phyloP scores from a whole-genome alignment of 257 asterid genomes.

The Rehmannia glutinosa region DNA sequence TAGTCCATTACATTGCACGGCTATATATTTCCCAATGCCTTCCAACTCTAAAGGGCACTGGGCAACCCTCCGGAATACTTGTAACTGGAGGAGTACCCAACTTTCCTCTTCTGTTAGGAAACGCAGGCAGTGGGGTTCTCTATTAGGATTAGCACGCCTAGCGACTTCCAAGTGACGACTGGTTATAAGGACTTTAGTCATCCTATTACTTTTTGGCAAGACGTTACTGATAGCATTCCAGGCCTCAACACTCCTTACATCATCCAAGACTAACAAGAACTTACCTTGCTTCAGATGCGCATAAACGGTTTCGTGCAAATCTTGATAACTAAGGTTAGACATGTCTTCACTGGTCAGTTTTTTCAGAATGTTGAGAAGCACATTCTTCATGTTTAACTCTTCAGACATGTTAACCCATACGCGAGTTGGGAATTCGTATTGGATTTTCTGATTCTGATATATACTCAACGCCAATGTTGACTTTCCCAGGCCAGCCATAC shows the following conservation, averaged over 20 bases:
- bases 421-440: conserved; percentile 6
- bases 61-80: conserved; percentile 24
- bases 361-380: conserved; percentile 13
- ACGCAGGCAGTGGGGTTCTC: conserved; percentile 27
- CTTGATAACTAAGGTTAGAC: neutral
- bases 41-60: conserved; percentile 16
- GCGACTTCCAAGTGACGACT: conserved; percentile 32
- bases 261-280: conserved; percentile 45
- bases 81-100: conserved; percentile 35
- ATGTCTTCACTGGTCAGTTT: neutral
- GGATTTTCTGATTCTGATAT: neutral
- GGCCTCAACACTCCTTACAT: conserved; percentile 36
- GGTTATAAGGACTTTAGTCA: conserved; percentile 41
- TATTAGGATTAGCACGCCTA: conserved; percentile 2
- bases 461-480: conserved; percentile 32
- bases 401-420: conserved; percentile 28
- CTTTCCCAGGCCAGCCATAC: conserved; percentile 37
- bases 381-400: neutral
- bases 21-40: conserved; percentile 20
- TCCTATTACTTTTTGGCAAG: conserved; percentile 22
- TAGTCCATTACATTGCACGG: conserved; percentile 36
- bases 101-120: conserved; percentile 24
- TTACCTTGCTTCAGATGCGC: conserved; percentile 6
- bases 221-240: conserved; percentile 27
- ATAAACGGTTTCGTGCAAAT: conserved; percentile 2